Conservation (phyloP, 179 eudicot genomes). For the Spinacia oleracea region DNA sequence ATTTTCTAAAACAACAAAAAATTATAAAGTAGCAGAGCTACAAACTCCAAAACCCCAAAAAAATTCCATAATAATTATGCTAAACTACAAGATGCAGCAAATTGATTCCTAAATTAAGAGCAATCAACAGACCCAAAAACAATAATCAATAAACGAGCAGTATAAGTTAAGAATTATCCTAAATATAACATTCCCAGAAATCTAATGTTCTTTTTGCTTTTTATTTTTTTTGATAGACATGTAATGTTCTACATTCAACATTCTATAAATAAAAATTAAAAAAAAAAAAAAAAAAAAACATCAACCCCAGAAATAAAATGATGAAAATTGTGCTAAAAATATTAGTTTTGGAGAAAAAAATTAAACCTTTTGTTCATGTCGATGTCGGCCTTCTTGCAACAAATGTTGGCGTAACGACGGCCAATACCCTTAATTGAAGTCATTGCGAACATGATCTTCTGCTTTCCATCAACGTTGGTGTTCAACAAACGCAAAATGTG, state of each 20-base stretch:
- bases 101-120: no score
- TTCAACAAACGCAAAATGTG: constrained; percentile 73
- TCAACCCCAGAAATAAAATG: no score
- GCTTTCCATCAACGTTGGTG: constrained; percentile 92
- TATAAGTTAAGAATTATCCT: neutral
- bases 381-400: constrained; percentile 83
- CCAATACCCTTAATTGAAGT: constrained; percentile 94
- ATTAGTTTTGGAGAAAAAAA: neutral
- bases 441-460: constrained; percentile 90
- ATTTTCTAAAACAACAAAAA: no score
- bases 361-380: constrained; percentile 87
- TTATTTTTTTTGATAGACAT: no score
- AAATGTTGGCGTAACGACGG: constrained; percentile 83
- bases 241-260: neutral
- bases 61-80: no score
- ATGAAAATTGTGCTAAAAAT: no score
- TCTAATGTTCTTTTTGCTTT: no score
- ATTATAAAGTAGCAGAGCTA: neutral
- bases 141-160: neutral
- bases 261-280: no score
- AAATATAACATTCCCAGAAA: neutral
- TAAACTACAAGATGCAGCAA: no score
- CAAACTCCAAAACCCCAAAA: no score
- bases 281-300: no score
- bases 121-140: neutral